phyloP scores from a whole-genome alignment of 352 stramenopile genomes.

The Globisporangium irregulare region DNA sequence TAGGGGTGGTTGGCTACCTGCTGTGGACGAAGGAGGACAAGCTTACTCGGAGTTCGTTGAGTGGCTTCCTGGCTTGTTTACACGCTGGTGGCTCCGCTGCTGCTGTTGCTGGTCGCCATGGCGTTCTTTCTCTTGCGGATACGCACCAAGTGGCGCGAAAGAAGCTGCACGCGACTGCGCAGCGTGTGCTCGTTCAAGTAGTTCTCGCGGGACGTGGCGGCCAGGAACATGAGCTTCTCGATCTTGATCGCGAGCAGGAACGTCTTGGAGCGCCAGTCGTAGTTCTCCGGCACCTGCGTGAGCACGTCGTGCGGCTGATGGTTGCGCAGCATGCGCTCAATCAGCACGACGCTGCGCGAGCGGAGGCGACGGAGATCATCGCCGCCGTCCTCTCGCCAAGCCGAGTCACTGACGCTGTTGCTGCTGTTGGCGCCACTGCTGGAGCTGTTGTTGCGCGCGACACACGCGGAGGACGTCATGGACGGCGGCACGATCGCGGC shows the following conservation, averaged over 20 bases:
- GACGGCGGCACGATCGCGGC: conserved; percentile 8
- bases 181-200: conserved; percentile 63
- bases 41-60: background rate
- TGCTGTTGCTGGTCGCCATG: conserved; percentile 4
- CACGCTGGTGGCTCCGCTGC: conserved; percentile 4
- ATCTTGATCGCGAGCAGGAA: conserved; percentile 70
- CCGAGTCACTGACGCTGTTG: conserved; percentile 5
- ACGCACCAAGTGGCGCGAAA: conserved; percentile 51
- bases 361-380: conserved; percentile 37
- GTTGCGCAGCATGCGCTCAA: conserved; percentile 60
- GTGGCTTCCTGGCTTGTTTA: background rate
- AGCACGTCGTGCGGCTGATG: conserved; percentile 63
- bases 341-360: conserved; percentile 47
- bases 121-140: conserved; percentile 60
- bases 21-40: background rate
- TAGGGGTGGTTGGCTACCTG: background rate
- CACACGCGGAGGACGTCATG: conserved; percentile 3
- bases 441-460: background rate
- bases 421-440: background rate
- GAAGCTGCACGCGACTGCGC: conserved; percentile 43
- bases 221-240: conserved; percentile 60
- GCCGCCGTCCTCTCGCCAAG: conserved; percentile 13
- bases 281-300: conserved; percentile 63
- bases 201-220: conserved; percentile 48
- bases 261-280: conserved; percentile 60